Evolutionary conservation across 352 stramenopile genomes (phyloP).

Genomic region (Phytophthora meadii): DNA sequence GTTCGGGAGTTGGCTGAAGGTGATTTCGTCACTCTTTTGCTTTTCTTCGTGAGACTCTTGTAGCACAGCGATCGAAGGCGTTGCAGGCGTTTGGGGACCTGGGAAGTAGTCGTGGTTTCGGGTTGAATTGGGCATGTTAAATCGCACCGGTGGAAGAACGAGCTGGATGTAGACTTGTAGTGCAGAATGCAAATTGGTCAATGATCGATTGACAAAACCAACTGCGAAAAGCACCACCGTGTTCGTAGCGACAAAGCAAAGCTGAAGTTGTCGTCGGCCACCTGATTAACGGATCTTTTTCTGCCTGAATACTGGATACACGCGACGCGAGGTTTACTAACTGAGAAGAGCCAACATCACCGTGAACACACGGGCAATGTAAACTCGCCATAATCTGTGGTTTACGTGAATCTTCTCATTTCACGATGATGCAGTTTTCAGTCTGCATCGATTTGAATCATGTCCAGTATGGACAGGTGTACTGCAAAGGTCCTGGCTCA

Average conservation of each 20-base stretch:
- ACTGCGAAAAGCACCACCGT: not conserved
- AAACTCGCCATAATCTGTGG: too few species aligned
- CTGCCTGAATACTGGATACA: too few species aligned
- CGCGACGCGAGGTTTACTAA: too few species aligned
- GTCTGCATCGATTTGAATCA: not conserved
- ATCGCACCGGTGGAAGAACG: too few species aligned
- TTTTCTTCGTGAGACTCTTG: not conserved
- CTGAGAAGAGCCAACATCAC: too few species aligned
- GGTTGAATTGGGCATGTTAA: too few species aligned
- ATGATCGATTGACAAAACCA: conserved; percentile 6
- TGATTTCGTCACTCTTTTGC: not conserved
- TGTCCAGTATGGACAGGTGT: conserved; percentile 5
- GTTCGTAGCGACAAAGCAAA: not conserved
- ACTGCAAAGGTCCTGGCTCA: not conserved
- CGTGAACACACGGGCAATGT: too few species aligned
- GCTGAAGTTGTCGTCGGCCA: too few species aligned
- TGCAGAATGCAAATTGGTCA: not conserved
- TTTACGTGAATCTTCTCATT: too few species aligned
- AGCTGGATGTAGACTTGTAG: too few species aligned
- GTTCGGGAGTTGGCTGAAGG: conserved; percentile 32
- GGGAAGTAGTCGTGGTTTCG: conserved; percentile 1
- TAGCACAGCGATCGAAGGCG: not conserved
- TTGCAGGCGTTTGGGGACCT: not conserved
- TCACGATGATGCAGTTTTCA: not conserved
- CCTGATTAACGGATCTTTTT: too few species aligned